Conservation (phyloP, 495 filamentous ascomycete genomes). For the Copromyces sp. region DNA sequence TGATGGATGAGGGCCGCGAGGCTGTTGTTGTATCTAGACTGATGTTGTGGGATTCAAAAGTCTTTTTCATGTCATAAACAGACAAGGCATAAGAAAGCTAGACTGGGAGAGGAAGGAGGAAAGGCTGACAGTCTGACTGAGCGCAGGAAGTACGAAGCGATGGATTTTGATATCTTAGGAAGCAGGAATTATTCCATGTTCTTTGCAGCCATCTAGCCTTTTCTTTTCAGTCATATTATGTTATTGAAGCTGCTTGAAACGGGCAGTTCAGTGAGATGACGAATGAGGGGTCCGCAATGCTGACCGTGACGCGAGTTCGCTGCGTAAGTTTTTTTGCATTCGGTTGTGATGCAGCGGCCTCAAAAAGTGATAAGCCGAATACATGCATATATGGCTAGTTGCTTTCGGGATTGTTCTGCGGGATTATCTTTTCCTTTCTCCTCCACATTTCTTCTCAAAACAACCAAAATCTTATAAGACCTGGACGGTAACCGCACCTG, state of each 20-base stretch:
- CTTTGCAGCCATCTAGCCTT: background rate
- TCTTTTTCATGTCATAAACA: background rate
- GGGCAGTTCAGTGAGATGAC: background rate
- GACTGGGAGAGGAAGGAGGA: background rate
- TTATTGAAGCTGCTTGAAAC: background rate
- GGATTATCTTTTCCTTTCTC: background rate
- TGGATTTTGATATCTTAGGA: background rate
- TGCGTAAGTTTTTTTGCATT: background rate
- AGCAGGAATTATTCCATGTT: background rate
- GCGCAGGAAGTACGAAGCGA: background rate
- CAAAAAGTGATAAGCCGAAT: background rate
- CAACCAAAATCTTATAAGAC: background rate
- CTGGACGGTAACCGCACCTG: background rate
- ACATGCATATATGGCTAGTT: background rate
- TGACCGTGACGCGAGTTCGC: background rate
- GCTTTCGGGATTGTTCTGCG: background rate
- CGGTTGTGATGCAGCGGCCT: background rate
- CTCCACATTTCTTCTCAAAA: background rate
- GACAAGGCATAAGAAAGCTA: background rate
- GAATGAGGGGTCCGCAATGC: background rate
- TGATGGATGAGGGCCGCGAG: background rate
- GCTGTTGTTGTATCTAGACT: background rate
- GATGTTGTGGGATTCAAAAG: background rate
- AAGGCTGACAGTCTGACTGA: background rate
- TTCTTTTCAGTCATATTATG: background rate